Conservation (phyloP, 2,329 filamentous ascomycete species). For the Pyrenophora tritici-repentis region DNA sequence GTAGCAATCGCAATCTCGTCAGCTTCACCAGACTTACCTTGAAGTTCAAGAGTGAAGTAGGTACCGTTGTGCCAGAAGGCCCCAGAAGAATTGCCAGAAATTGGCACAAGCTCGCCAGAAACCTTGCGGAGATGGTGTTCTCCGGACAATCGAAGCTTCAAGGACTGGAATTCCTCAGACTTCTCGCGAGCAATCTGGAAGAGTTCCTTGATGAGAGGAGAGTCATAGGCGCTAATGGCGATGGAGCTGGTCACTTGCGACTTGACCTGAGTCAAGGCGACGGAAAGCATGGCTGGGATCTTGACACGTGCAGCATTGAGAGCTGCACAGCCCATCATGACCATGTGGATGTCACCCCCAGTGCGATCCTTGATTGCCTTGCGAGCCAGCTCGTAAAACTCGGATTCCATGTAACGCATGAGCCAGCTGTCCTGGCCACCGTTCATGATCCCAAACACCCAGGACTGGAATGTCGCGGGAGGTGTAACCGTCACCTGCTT, state of each 20-base stretch:
- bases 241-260: conserved; percentile 7
- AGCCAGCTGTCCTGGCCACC: conserved; percentile 7
- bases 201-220: background rate
- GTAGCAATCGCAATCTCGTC: too few relatives aligned
- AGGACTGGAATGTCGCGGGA: conserved; percentile 6
- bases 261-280: conserved; percentile 6
- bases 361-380: background rate
- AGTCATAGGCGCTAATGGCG: background rate
- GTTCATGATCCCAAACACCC: conserved; percentile 5
- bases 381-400: conserved; percentile 1
- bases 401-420: conserved; percentile 4
- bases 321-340: conserved; percentile 4
- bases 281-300: background rate
- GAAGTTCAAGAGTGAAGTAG: conserved; percentile 1
- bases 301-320: conserved; percentile 4
- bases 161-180: background rate
- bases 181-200: conserved; percentile 1
- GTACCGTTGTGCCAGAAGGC: conserved; percentile 5
- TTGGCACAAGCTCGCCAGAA: background rate
- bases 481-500: background rate
- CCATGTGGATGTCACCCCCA: conserved; percentile 1
- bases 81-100: background rate
- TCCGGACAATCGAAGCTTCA: background rate
- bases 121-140: conserved; percentile 1
- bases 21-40: background rate